Evolutionary conservation across 164 flowering plant species (phyloP), one percentile per base, ranked within the genome.

Genomic region (Nelumbo lutea): DNA sequence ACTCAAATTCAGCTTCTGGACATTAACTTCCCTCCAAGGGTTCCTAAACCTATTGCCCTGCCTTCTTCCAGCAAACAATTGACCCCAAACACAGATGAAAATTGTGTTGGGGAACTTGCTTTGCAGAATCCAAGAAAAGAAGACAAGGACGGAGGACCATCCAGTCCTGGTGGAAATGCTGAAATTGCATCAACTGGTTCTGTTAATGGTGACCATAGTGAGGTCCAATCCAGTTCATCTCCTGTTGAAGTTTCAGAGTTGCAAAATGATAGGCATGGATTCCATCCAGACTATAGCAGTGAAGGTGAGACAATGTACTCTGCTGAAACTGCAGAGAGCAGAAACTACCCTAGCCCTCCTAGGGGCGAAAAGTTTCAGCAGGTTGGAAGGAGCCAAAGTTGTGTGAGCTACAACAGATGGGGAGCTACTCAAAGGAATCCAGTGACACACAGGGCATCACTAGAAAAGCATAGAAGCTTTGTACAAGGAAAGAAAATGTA

Each of bases 281-380:
- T 68, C 47, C 77, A 62, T 53, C 72, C 66, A 55, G 77, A 71
- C 27, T 83, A 87, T 66, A 81, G 89, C 81, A 92, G 97, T 57
- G 97, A 92, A 43, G 94, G 83, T 41, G 97, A 92, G 76, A 95
- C 96, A 5, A 89, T 92, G 97, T 95, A 92, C 79, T 95, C 99
- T 1, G 99, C 97, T 5, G 97, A 92, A 76, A 92, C 99, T 9
- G 97, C 96, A 70, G 97, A 95, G 81, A 90, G 96, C 77, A 81
- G 97, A 56, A 95, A 95, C 77, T 89, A 86, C 65, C 73, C 90
- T 3, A 87, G 87, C 68, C 97, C 97, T 69, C 97, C 97, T 9
- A 83, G 83, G 71, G 91, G 83, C 61, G 86, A 76, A 42, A 83
- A 75, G 79, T 84, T 82, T 73, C 89, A 87, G 67, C 87, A 81